These are phyloP conservation scores for Corinectria fuckeliana DNA, from an alignment of 2,329 filamentous ascomycete species.

Conservation along the genomic window DNA sequence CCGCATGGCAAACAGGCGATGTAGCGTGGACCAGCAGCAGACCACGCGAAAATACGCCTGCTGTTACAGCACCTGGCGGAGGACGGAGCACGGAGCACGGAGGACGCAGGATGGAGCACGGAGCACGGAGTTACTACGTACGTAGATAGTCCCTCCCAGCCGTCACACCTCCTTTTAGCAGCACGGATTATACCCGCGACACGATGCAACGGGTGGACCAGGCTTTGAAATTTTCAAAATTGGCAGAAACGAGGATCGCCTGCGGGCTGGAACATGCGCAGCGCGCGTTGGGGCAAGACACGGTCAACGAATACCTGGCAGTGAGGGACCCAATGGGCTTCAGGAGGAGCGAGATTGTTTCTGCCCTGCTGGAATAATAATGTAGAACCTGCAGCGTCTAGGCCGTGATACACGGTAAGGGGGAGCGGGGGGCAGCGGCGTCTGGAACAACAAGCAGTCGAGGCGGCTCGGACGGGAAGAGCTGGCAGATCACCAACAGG, in stretches of 20 bases:
- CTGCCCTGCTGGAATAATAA: not conserved
- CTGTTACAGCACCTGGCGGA: constrained; percentile 7
- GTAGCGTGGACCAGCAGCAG: constrained; percentile 7
- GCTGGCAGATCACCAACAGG: constrained; percentile 24
- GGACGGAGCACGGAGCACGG: too few species aligned
- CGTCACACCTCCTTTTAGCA: constrained; percentile 37
- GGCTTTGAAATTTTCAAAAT: constrained; percentile 1
- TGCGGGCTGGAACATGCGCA: constrained; percentile 23
- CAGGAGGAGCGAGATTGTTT: constrained; percentile 11
- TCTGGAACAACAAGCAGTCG: constrained; percentile 23
- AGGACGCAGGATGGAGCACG: too few species aligned
- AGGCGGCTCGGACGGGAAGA: constrained; percentile 24
- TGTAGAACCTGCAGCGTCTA: not conserved
- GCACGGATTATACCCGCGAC: constrained; percentile 31
- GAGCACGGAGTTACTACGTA: too few species aligned
- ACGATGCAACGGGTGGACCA: constrained; percentile 23
- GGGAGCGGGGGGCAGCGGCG: too few species aligned
- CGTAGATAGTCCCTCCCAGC: constrained; percentile 12
- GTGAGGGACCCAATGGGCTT: constrained; percentile 19
- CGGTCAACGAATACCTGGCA: constrained; percentile 18
- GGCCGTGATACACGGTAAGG: constrained; percentile 18
- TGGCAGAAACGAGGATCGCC: constrained; percentile 33
- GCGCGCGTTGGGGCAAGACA: constrained; percentile 18
- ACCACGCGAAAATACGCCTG: constrained; percentile 1
- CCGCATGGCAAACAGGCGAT: constrained; percentile 13